Evolutionary conservation across 2,329 filamentous ascomycete species (phyloP).

Genomic region (Exophiala bonariae): DNA sequence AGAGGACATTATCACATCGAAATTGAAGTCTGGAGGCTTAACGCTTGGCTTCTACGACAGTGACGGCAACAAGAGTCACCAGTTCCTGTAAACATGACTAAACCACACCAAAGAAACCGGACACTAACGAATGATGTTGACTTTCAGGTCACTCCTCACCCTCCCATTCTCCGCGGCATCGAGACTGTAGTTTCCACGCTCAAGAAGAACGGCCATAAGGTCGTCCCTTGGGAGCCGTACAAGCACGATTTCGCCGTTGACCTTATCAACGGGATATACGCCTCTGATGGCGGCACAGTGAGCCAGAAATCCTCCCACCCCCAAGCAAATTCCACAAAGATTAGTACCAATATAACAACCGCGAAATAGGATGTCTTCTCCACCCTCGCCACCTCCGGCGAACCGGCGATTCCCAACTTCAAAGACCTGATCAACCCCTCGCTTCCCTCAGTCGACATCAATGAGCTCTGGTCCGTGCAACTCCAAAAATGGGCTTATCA

Average conservation of each 20-base stretch:
- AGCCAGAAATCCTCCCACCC: slow-evolving; percentile 36
- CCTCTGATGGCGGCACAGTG: slow-evolving; percentile 49
- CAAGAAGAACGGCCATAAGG: slow-evolving; percentile 34
- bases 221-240: slow-evolving; percentile 32
- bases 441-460: slow-evolving; percentile 27
- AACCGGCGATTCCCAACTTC: slow-evolving; percentile 49
- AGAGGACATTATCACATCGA: slow-evolving; percentile 24
- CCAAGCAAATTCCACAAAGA: background rate
- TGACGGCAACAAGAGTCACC: slow-evolving; percentile 31
- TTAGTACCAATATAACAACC: background rate
- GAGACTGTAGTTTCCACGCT: slow-evolving; percentile 30
- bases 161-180: slow-evolving; percentile 37
- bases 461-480: slow-evolving; percentile 31
- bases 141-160: slow-evolving; percentile 38
- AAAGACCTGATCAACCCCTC: slow-evolving; percentile 27
- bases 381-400: slow-evolving; percentile 55
- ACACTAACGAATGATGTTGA: slow-evolving; percentile 5
- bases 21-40: slow-evolving; percentile 24
- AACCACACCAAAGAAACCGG: background rate
- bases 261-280: slow-evolving; percentile 41
- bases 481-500: slow-evolving; percentile 38
- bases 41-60: slow-evolving; percentile 36
- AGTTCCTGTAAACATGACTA: background rate
- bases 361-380: slow-evolving; percentile 42
- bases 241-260: slow-evolving; percentile 36